phyloP scores from a whole-genome alignment of 208 protist species.

The Leishmania braziliensis region DNA sequence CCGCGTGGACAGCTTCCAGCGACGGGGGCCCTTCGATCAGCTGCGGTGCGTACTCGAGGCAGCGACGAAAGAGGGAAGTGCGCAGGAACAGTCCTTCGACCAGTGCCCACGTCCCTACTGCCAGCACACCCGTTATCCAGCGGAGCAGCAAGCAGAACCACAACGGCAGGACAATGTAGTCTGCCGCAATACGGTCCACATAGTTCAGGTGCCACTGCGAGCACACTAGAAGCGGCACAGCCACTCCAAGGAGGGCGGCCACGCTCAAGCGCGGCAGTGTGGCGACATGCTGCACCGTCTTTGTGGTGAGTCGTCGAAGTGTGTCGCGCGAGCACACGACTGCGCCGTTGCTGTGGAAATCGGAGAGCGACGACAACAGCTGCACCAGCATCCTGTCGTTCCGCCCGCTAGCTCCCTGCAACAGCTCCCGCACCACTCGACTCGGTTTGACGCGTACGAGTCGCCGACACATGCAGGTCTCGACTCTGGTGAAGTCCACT shows the following conservation, averaged over 20 bases:
- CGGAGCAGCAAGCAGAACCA: slow-evolving; percentile 23
- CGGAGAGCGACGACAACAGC: slow-evolving; percentile 6
- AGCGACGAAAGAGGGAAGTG: slow-evolving; percentile 27
- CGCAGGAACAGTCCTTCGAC: slow-evolving; percentile 12
- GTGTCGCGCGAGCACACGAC: slow-evolving; percentile 5
- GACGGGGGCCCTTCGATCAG: slow-evolving; percentile 1
- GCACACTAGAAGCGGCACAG: slow-evolving; percentile 14
- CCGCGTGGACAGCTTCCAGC: slow-evolving; percentile 18
- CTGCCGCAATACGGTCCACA: slow-evolving; percentile 10
- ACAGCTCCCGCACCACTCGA: not conserved
- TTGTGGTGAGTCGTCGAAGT: slow-evolving; percentile 12
- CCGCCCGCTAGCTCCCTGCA: not conserved
- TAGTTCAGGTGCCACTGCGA: slow-evolving; percentile 22
- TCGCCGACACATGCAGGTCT: slow-evolving; percentile 11
- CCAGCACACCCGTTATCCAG: slow-evolving; percentile 16
- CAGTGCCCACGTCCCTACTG: slow-evolving; percentile 5
- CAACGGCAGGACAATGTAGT: slow-evolving; percentile 24
- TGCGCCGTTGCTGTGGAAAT: not conserved
- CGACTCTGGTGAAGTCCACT: slow-evolving; percentile 10
- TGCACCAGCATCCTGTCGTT: slow-evolving; percentile 1
- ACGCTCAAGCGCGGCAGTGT: slow-evolving; percentile 7
- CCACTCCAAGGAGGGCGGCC: not conserved
- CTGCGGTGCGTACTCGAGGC: slow-evolving; percentile 20
- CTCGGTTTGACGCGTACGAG: slow-evolving; percentile 7
- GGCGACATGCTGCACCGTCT: slow-evolving; percentile 6